Evolutionary conservation across 2,329 filamentous ascomycete genomes (phyloP).

Genomic region (Stachybotrys echinatus): DNA sequence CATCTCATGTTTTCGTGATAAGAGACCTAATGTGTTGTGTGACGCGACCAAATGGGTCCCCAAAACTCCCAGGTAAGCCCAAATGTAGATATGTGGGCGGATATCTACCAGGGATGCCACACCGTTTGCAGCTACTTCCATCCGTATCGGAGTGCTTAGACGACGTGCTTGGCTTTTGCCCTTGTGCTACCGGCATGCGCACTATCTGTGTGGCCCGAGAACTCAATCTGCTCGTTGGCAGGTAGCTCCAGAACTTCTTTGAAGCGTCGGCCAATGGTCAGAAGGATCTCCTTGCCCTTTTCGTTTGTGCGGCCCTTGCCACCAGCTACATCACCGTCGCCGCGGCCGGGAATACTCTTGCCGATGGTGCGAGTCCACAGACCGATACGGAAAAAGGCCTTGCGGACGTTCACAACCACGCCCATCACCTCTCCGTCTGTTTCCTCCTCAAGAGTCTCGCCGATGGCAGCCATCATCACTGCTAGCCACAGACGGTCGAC

Average conservation of each 20-base stretch:
- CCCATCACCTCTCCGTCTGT: conserved; percentile 98
- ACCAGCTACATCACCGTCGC: conserved; percentile 65
- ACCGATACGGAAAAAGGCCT: conserved; percentile 95
- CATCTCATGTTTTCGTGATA: background rate
- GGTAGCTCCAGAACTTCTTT: conserved; percentile 86
- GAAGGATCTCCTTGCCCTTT: conserved; percentile 80
- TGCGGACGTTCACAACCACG: conserved; percentile 97
- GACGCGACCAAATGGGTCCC: no score
- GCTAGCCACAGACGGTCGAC: conserved; percentile 97
- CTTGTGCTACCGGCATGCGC: conserved; percentile 90
- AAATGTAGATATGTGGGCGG: background rate
- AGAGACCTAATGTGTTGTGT: no score
- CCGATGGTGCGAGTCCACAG: conserved; percentile 96
- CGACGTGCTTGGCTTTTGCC: conserved; percentile 89
- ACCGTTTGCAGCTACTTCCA: background rate
- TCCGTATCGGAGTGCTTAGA: conserved; percentile 43
- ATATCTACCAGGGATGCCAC: background rate
- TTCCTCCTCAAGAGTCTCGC: conserved; percentile 94
- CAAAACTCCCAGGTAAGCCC: background rate
- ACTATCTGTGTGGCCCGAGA: conserved; percentile 92
- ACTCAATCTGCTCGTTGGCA: conserved; percentile 75
- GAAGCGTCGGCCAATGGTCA: conserved; percentile 82
- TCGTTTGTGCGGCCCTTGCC: conserved; percentile 73
- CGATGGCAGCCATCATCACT: conserved; percentile 93
- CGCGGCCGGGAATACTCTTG: conserved; percentile 72